Evolutionary conservation across 176 grass and related monocot genomes (phyloP), one percentile per base, ranked within the genome.

Genomic region (Miscanthus lutarioriparius): DNA sequence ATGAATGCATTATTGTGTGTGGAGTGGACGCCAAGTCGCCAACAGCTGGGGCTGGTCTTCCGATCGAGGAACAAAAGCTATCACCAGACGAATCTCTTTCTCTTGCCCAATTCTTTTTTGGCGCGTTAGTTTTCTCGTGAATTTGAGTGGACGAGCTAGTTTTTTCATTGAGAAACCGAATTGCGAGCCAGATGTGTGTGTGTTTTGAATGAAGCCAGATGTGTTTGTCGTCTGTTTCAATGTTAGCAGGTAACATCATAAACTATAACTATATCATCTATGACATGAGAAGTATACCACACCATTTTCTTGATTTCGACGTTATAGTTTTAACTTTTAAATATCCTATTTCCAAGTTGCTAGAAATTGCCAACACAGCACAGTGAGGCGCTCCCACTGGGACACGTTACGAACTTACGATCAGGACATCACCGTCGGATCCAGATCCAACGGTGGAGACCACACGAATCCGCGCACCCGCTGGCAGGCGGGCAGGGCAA

Each of bases 241-340:
- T 16, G 1, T 54, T 54, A 33, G 26, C 72, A 33, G 19, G 45
- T 51, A 33, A 74, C 45, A 20, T 32, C 44, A 33, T 5, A 33
- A 11, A 33, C 3, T 74, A 15, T 4, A 6, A 11, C 8, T 19
- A 8, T 72, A 30, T 17, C 56, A 25, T 8, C 19, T 8, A n/a
- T 15, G 40, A 19, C n/a, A 30, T 74, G 70, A 51, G 7, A 48
- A 15, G 12, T 14, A 5, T 30, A 30, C 8, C 28, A 58, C 2
- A 58, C 8, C 54, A 20, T 58, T n/a, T n/a, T n/a, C 37, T 78
- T 78, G 22, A 41, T 79, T 65, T 79, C 6, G 33, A 59, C 74
- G 23, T n/a, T 14, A 59, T 5, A 32, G 11, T 7, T 7, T 14
- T 15, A 14, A 47, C 3, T 15, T 48, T 3, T 39, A 16, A 58